Percentiles rank a stretch among this genome's conserved stretches.
Conservation (phyloP, 352 stramenopile genomes). For the Aphanomyces cochlioides region DNA sequence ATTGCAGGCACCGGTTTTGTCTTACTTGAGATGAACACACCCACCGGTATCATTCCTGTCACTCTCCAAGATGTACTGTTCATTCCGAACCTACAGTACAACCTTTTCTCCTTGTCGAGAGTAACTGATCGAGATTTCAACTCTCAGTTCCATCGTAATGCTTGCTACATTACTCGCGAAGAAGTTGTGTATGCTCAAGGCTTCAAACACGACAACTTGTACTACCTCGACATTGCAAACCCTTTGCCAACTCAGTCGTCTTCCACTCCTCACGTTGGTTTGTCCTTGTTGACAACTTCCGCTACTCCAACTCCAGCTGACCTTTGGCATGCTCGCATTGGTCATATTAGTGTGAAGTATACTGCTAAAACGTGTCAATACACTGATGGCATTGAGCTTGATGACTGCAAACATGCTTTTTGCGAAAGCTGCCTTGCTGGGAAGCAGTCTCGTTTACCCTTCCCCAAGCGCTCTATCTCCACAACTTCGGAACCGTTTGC, state of each 20-base stretch:
- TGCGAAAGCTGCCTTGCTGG: not conserved
- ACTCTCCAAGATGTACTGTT: not conserved
- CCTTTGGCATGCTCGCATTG: not conserved
- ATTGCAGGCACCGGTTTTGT: not conserved
- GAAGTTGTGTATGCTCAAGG: too few relatives aligned
- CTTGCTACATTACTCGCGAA: not conserved
- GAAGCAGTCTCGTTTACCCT: not conserved
- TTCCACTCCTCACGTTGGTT: not conserved
- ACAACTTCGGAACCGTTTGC: not conserved
- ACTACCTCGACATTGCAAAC: conserved; percentile 1
- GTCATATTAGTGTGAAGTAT: not conserved
- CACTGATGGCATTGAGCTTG: not conserved
- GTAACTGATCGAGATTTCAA: not conserved
- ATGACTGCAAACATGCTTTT: not conserved
- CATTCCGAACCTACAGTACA: not conserved
- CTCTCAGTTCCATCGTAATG: not conserved
- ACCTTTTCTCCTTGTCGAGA: not conserved
- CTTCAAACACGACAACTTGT: not conserved
- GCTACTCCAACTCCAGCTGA: not conserved
- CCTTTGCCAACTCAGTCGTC: not conserved
- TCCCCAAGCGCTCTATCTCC: not conserved
- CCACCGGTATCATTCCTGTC: not conserved
- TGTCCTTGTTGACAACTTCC: not conserved
- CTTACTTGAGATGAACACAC: not conserved
- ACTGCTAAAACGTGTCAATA: not conserved